Conservation (phyloP, 2,329 filamentous ascomycete genomes). For the Ophidiomyces ophidiicola region DNA sequence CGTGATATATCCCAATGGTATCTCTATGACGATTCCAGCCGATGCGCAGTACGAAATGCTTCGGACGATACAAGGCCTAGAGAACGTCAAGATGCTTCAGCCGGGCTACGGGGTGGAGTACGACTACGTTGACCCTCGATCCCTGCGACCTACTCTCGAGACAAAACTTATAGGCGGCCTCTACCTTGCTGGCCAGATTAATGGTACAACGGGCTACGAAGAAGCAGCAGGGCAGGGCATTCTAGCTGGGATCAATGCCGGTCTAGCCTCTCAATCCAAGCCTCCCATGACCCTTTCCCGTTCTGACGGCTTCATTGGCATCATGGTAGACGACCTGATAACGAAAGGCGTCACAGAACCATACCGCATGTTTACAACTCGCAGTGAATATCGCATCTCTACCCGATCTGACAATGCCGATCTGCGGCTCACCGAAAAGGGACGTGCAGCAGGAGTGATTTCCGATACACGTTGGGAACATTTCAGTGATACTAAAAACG, state of each 20-base stretch:
- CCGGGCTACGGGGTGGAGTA: constrained; percentile 97
- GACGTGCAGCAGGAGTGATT: constrained; percentile 64
- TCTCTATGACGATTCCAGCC: constrained; percentile 90
- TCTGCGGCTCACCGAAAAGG: constrained; percentile 66
- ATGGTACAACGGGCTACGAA: constrained; percentile 95
- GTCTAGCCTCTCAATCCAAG: constrained; percentile 59
- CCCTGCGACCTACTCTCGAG: constrained; percentile 76
- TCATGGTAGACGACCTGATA: constrained; percentile 96
- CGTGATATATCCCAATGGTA: constrained; percentile 87
- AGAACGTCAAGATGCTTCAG: constrained; percentile 82
- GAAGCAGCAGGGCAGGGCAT: constrained; percentile 91
- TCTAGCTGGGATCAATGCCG: constrained; percentile 86
- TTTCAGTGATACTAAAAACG: constrained; percentile 52
- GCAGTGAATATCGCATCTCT: constrained; percentile 90
- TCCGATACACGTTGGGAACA: constrained; percentile 63
- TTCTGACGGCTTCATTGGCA: constrained; percentile 88
- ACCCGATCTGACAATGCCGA: constrained; percentile 91
- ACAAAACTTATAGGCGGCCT: constrained; percentile 83
- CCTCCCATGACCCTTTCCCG: constrained; percentile 57
- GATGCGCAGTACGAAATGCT: constrained; percentile 76
- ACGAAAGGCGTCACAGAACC: constrained; percentile 95
- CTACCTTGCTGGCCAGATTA: constrained; percentile 91
- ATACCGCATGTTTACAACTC: constrained; percentile 95
- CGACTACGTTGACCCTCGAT: constrained; percentile 91
- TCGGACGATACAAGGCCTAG: constrained; percentile 76